Conservation (phyloP, 2,329 filamentous ascomycete species). For the Pseudogymnoascus sp. region DNA sequence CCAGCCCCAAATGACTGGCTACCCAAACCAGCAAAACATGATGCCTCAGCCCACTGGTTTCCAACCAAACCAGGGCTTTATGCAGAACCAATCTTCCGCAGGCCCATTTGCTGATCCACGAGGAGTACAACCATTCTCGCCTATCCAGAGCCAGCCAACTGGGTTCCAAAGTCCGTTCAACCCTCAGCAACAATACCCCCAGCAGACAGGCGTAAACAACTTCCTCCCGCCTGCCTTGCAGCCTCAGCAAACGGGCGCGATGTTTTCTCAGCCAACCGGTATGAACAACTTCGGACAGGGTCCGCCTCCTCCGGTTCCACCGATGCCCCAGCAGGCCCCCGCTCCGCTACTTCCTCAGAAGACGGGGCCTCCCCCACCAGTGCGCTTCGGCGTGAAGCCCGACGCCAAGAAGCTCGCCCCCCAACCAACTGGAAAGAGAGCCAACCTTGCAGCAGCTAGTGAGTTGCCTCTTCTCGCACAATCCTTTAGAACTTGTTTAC, state of each 20-base stretch:
- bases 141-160: constrained; percentile 42
- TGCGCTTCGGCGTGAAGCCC: constrained; percentile 75
- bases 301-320: constrained; percentile 38
- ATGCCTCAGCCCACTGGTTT: constrained; percentile 30
- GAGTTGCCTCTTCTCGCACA: constrained; percentile 43
- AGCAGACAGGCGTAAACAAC: constrained; percentile 43
- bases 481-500: constrained; percentile 13
- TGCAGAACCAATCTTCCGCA: constrained; percentile 36
- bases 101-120: constrained; percentile 51
- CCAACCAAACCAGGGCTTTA: constrained; percentile 44
- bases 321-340: constrained; percentile 49
- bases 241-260: constrained; percentile 50
- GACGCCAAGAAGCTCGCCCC: constrained; percentile 70
- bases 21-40: constrained; percentile 18
- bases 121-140: constrained; percentile 40
- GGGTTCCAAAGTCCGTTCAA: constrained; percentile 39
- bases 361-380: constrained; percentile 77
- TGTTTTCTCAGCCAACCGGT: constrained; percentile 44
- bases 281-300: constrained; percentile 43
- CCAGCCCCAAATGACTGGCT: constrained; percentile 40
- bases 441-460: constrained; percentile 93
- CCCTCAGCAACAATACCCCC: constrained; percentile 31
- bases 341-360: constrained; percentile 66
- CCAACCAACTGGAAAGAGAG: constrained; percentile 81
- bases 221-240: constrained; percentile 53